These are phyloP conservation scores for Pythium aquatile DNA, from an alignment of 352 stramenopile genomes.

Conservation along the genomic window DNA sequence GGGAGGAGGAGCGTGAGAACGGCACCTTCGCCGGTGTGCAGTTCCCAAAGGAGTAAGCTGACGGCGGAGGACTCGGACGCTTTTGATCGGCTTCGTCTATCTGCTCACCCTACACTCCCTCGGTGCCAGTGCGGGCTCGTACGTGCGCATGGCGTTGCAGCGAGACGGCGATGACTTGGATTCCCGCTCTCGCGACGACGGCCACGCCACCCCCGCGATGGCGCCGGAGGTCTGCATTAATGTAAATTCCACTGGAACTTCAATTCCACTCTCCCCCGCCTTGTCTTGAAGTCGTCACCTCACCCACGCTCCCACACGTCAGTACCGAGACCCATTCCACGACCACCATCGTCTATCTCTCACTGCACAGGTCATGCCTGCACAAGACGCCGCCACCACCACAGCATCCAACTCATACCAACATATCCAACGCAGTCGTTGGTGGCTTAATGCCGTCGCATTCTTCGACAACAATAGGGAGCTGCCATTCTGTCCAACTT, in stretches of 20 bases:
- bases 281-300: neutral
- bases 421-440: too few species aligned
- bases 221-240: constrained; percentile 1
- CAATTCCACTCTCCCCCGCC: neutral
- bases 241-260: constrained; percentile 5
- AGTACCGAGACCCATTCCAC: neutral
- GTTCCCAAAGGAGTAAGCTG: constrained; percentile 60
- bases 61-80: neutral
- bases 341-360: too few species aligned
- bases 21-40: constrained; percentile 81
- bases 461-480: neutral
- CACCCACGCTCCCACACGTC: neutral
- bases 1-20: constrained; percentile 83
- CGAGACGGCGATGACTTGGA: neutral
- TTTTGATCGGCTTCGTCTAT: constrained; percentile 3
- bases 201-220: neutral
- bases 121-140: neutral
- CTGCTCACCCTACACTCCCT: neutral
- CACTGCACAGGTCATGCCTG: too few species aligned
- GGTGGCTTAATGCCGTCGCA: neutral
- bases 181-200: neutral
- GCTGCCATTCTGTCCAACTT: neutral
- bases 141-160: constrained; percentile 1
- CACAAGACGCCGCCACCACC: too few species aligned
- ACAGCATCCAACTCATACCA: too few species aligned